Conservation (phyloP, 73 alveolate species). For the Paramecium tetraurelia region DNA sequence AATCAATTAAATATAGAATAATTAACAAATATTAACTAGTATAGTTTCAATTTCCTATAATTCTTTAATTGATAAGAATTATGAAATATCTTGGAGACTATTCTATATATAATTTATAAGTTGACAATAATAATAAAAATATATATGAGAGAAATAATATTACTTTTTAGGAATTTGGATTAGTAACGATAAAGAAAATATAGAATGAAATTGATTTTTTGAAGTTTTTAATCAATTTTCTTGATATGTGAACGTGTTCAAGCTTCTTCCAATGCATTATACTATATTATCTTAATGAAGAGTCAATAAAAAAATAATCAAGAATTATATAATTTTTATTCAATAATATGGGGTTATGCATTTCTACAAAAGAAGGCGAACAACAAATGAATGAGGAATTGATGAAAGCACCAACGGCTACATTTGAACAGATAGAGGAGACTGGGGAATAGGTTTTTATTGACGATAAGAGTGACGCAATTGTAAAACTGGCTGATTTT, state of each 20-base stretch:
- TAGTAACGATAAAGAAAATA: too few species aligned
- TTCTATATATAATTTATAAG: too few species aligned
- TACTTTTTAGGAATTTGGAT: too few species aligned
- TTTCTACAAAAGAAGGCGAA: slow-evolving; percentile 11
- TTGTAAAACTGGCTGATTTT: slow-evolving; percentile 61
- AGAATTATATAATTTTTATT: not conserved
- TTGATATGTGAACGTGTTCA: too few species aligned
- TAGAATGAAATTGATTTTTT: too few species aligned
- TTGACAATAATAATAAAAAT: too few species aligned
- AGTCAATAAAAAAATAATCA: not conserved
- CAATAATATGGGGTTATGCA: slow-evolving; percentile 40
- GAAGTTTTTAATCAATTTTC: too few species aligned
- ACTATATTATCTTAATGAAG: not conserved
- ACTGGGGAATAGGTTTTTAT: not conserved
- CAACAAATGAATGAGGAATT: not conserved
- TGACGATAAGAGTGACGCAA: slow-evolving; percentile 2
- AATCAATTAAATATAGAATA: not conserved
- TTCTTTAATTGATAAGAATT: too few species aligned
- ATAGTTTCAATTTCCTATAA: not conserved
- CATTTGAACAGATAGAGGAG: not conserved
- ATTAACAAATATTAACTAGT: not conserved
- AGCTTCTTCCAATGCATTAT: not conserved
- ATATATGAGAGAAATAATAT: too few species aligned
- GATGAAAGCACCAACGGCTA: not conserved
- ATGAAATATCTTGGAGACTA: too few species aligned